Evolutionary conservation across 1,284 basidiomycete species (phyloP).

Genomic region (Anthracocystis setariae): DNA sequence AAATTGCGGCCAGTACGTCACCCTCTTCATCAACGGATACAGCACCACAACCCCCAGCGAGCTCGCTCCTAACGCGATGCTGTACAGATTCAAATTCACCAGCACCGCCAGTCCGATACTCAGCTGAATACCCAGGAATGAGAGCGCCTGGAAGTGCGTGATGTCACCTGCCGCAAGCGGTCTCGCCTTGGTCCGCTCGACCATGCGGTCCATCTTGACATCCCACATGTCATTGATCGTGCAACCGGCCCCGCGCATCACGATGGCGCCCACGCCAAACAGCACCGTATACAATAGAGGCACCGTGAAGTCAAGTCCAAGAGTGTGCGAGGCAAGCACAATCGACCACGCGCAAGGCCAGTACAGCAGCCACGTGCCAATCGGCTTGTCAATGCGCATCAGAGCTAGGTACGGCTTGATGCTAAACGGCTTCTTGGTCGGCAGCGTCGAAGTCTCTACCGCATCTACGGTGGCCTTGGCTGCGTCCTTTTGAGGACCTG

Average conservation of each 20-base stretch:
- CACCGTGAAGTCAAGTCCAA: conserved; percentile 41
- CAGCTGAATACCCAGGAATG: conserved; percentile 85
- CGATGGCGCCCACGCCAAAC: conserved; percentile 87
- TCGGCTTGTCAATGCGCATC: conserved; percentile 92
- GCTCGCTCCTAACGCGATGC: conserved; percentile 89
- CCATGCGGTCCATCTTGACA: conserved; percentile 84
- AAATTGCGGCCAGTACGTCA: conserved; percentile 96
- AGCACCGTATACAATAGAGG: conserved; percentile 72
- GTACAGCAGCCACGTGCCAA: conserved; percentile 88
- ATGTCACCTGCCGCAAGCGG: conserved; percentile 86
- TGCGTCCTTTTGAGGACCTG: background rate
- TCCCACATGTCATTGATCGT: conserved; percentile 99
- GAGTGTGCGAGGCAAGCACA: conserved; percentile 60
- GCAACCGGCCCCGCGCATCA: conserved; percentile 98
- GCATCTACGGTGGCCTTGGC: background rate
- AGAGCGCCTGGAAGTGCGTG: conserved; percentile 78
- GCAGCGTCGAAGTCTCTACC: background rate
- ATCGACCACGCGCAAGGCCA: conserved; percentile 78
- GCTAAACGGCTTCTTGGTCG: conserved; percentile 32
- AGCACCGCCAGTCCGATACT: conserved; percentile 86
- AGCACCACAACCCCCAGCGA: conserved; percentile 86
- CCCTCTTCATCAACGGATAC: conserved; percentile 97
- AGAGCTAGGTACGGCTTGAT: conserved; percentile 81
- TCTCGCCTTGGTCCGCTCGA: conserved; percentile 77
- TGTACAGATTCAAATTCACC: conserved; percentile 93